Evolutionary conservation across 2,329 filamentous ascomycete species (phyloP), one percentile per base, ranked within the genome.

Genomic region (Pyricularia sp.): DNA sequence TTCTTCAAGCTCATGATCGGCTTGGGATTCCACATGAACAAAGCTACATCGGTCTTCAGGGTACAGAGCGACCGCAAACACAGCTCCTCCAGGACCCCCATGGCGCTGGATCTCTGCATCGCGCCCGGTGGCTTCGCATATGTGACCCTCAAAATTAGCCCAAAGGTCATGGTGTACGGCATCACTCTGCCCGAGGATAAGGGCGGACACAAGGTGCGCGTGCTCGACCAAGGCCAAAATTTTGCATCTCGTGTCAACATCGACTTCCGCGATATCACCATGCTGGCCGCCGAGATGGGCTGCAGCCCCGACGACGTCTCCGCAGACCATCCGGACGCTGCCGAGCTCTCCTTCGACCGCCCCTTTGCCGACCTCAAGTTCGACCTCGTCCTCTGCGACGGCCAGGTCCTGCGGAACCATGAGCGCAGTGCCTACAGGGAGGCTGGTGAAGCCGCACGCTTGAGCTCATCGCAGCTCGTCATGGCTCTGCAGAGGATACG

Each of bases 71-170:
- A 3, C 20, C 12, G 59, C 2, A 28, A 50, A 17, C 17, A 50
- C 17, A 1, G 42, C 42, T 50, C 59, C 42, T n/a, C 59, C 7
- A 4, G 31, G 25, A 70, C 69, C 7, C 71, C 72, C 0, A 72
- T 59, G 11, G 77, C 87, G 23, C 79, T 88, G 1, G 85, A 88
- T 71, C 78, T 86, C 70, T 86, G 85, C 73, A 82, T 84, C 77
- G 85, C 85, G 0, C 85, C 85, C 0, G 85, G 85, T 4, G 85
- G 82, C 1, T 88, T 85, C 71, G 74, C 83, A 2, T 70, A 72
- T 0, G 75, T 74, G 11, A 78, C 79, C 0, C 70, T 85, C 28
- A 55, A 73, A 3, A 70, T 72, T 12, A 82, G 81, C 66, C 79
- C 75, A 0, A 42, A 66, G 0, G 77, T 81, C 3, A 68, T 28